phyloP scores from a whole-genome alignment of 2,329 filamentous ascomycete species.

The Ustulina deusta region DNA sequence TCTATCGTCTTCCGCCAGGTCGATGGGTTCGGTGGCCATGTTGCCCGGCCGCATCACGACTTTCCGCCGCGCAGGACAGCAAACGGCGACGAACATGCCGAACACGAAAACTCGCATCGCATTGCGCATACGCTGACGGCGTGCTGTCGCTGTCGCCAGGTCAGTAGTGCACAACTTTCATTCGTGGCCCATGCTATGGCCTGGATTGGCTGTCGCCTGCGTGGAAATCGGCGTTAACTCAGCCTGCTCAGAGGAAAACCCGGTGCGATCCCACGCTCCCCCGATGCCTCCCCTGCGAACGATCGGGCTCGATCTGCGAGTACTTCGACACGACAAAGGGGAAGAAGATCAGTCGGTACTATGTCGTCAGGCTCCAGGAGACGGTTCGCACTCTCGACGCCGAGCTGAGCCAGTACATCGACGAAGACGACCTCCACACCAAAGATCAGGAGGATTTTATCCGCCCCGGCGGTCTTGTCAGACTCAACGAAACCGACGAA shows the following conservation, averaged over 20 bases:
- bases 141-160: slow-evolving; percentile 83
- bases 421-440: slow-evolving; percentile 79
- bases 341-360: slow-evolving; percentile 86
- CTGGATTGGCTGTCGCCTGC: slow-evolving; percentile 16
- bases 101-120: slow-evolving; percentile 67
- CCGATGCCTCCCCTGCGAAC: slow-evolving; percentile 90
- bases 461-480: slow-evolving; percentile 85
- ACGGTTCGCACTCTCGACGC: slow-evolving; percentile 84
- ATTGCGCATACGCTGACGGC: slow-evolving; percentile 85
- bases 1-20: slow-evolving; percentile 68
- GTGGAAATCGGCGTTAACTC: slow-evolving; percentile 11
- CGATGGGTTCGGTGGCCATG: slow-evolving; percentile 61
- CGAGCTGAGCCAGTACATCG: slow-evolving; percentile 82
- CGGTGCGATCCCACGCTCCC: slow-evolving; percentile 94
- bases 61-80: slow-evolving; percentile 46
- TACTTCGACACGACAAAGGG: slow-evolving; percentile 93
- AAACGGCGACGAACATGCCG: slow-evolving; percentile 58
- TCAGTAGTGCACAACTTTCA: slow-evolving; percentile 55
- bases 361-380: slow-evolving; percentile 92
- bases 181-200: neutral
- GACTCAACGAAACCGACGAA: slow-evolving; percentile 86
- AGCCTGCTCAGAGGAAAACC: slow-evolving; percentile 80
- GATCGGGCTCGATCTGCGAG: slow-evolving; percentile 90
- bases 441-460: slow-evolving; percentile 86
- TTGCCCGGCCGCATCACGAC: slow-evolving; percentile 55